These are phyloP conservation scores for Fusarium oligoseptatum DNA, from an alignment of 2,329 filamentous ascomycete species.

Conservation along the genomic window DNA sequence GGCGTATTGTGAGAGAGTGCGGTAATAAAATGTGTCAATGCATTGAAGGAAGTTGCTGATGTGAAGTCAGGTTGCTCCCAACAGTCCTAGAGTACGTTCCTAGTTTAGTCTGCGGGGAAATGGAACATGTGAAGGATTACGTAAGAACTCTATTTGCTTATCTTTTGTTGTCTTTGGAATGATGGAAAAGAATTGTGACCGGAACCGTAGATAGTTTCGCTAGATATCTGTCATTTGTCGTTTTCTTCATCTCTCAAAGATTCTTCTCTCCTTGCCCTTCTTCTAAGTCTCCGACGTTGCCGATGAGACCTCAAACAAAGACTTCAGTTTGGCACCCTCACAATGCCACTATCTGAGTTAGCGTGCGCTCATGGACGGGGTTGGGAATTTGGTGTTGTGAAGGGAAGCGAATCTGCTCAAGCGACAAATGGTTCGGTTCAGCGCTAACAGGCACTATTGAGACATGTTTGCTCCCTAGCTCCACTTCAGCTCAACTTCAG, in stretches of 20 bases:
- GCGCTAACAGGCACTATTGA: not conserved
- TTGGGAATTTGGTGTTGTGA: not conserved
- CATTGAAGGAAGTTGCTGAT: not conserved
- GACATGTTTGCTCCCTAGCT: not conserved
- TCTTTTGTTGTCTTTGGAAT: not conserved
- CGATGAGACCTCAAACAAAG: not conserved
- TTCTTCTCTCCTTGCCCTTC: not conserved
- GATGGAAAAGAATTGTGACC: not conserved
- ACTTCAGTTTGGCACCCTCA: not conserved
- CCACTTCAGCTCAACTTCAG: not conserved
- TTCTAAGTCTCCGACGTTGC: not conserved
- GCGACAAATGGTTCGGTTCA: not conserved
- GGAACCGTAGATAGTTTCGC: not conserved
- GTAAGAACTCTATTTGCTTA: not conserved
- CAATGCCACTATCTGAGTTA: not conserved
- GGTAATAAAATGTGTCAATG: not conserved
- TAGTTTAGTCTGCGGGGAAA: conserved; percentile 2
- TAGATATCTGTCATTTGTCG: not conserved
- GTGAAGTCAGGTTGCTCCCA: not conserved
- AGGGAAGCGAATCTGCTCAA: not conserved
- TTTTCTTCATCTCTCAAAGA: not conserved
- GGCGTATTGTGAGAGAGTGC: not conserved
- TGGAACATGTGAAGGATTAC: not conserved
- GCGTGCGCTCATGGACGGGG: not conserved
- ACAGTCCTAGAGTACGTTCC: not conserved